Conservation (phyloP, 2,329 filamentous ascomycete species). For the Penicillium corylophilum region DNA sequence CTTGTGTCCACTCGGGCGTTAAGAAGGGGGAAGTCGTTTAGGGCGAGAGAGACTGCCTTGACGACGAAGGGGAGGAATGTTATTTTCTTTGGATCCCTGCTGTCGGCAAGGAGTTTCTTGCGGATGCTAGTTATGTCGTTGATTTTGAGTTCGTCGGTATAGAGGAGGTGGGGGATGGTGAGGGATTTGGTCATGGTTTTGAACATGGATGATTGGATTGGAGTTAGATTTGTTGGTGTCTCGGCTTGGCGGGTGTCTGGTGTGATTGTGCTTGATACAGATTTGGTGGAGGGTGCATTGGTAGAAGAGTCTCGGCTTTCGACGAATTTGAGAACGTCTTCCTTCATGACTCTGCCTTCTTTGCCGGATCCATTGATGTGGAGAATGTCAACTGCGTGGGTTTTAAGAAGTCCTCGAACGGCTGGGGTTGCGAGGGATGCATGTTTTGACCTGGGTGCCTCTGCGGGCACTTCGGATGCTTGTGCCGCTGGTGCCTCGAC, state of each 20-base stretch:
- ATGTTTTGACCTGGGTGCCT: slow-evolving; percentile 55
- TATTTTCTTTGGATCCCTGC: slow-evolving; percentile 60
- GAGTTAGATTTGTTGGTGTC: slow-evolving; percentile 67
- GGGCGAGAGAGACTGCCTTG: slow-evolving; percentile 85
- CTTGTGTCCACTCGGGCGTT: slow-evolving; percentile 77
- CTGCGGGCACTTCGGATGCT: not conserved
- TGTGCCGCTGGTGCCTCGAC: slow-evolving; percentile 7
- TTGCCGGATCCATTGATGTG: slow-evolving; percentile 82
- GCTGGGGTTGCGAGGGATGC: slow-evolving; percentile 84
- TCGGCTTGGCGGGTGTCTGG: slow-evolving; percentile 60
- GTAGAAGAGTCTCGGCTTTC: slow-evolving; percentile 37
- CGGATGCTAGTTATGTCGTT: slow-evolving; percentile 71
- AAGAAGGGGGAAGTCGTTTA: slow-evolving; percentile 78
- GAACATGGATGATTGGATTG: slow-evolving; percentile 90
- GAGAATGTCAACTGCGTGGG: slow-evolving; percentile 72
- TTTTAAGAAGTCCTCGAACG: slow-evolving; percentile 82
- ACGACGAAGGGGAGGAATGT: slow-evolving; percentile 93
- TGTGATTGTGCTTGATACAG: slow-evolving; percentile 31
- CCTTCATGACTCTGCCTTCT: slow-evolving; percentile 87
- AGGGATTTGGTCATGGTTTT: slow-evolving; percentile 94
- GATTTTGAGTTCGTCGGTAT: slow-evolving; percentile 86
- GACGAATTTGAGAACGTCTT: slow-evolving; percentile 77
- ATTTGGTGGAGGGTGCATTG: slow-evolving; percentile 43
- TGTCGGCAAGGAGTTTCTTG: slow-evolving; percentile 67
- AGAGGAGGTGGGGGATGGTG: slow-evolving; percentile 90